Conservation (phyloP, 2,329 filamentous ascomycete genomes). For the Dichotomopilus funicola region DNA sequence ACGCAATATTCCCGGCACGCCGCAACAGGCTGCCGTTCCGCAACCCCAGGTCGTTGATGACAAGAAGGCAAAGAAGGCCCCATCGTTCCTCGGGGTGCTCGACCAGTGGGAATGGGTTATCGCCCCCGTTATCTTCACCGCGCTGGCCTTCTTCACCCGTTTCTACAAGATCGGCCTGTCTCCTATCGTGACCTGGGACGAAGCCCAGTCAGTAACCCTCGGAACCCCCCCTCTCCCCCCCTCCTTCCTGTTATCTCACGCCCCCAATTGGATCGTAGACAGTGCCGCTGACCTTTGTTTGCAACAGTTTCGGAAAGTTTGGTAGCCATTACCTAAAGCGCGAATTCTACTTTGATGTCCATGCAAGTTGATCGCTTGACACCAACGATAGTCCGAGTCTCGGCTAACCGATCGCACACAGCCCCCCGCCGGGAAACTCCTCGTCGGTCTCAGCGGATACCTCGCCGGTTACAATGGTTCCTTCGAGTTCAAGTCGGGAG, state of each 20-base stretch:
- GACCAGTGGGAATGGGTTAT: slow-evolving; percentile 58
- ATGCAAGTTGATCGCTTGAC: slow-evolving; percentile 23
- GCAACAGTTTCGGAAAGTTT: slow-evolving; percentile 80
- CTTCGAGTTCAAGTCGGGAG: slow-evolving; percentile 98
- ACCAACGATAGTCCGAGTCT: neutral
- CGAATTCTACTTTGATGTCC: slow-evolving; percentile 93
- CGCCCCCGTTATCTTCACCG: slow-evolving; percentile 54
- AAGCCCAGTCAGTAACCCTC: slow-evolving; percentile 50
- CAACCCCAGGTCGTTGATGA: slow-evolving; percentile 44
- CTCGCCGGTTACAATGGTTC: slow-evolving; percentile 97
- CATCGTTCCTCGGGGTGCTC: slow-evolving; percentile 56
- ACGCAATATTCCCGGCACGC: slow-evolving; percentile 43
- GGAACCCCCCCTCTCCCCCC: slow-evolving; percentile 8
- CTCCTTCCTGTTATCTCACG: slow-evolving; percentile 20
- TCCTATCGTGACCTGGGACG: slow-evolving; percentile 61
- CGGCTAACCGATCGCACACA: slow-evolving; percentile 33
- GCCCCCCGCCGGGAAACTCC: slow-evolving; percentile 95
- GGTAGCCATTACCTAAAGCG: slow-evolving; percentile 98
- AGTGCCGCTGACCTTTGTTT: neutral
- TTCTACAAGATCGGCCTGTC: slow-evolving; percentile 64
- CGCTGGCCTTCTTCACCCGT: slow-evolving; percentile 59
- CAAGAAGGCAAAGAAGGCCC: slow-evolving; percentile 51
- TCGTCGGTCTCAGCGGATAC: slow-evolving; percentile 92
- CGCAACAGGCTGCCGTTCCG: slow-evolving; percentile 33
- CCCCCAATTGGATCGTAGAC: no score